phyloP scores from a whole-genome alignment of 441 rosid genomes.

The Erodium trifolium region DNA sequence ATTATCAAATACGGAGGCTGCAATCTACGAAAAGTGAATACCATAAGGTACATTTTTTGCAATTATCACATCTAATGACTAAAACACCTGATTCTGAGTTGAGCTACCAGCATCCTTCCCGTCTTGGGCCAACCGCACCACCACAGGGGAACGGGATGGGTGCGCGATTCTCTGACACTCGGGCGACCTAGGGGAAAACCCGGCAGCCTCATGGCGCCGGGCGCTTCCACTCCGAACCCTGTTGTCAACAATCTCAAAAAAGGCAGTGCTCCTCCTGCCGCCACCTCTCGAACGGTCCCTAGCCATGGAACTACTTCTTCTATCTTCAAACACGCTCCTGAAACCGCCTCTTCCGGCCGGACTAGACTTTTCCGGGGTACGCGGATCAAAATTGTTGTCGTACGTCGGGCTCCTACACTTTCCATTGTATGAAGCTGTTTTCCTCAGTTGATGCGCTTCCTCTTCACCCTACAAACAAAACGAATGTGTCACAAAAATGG shows the following conservation, averaged over 20 bases:
- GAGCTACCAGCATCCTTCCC: conserved; percentile 31
- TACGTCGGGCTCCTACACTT: conserved; percentile 37
- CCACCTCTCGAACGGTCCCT: conserved; percentile 38
- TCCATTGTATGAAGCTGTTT: conserved; percentile 22
- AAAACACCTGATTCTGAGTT: conserved; percentile 32
- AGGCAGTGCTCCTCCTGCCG: conserved; percentile 43
- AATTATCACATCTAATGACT: not conserved
- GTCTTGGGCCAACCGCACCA: conserved; percentile 23
- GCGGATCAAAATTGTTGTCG: conserved; percentile 29
- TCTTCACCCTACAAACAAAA: conserved; percentile 16
- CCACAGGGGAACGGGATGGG: conserved; percentile 25
- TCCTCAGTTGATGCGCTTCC: conserved; percentile 33
- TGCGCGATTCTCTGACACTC: conserved; percentile 5
- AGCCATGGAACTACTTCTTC: conserved; percentile 40
- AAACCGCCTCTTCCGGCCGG: conserved; percentile 35
- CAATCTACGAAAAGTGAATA: too few species aligned
- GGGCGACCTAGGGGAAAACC: conserved; percentile 7
- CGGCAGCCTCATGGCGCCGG: not conserved
- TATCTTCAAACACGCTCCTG: conserved; percentile 42
- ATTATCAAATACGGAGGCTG: too few species aligned
- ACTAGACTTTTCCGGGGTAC: conserved; percentile 25
- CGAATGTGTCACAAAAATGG: too few species aligned
- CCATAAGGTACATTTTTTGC: too few species aligned
- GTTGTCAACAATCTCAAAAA: conserved; percentile 82
- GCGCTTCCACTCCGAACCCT: conserved; percentile 48